Evolutionary conservation across 345 rosid genomes (phyloP), one percentile per base, ranked within the genome.

Genomic region (Noccaea bulbosa): DNA sequence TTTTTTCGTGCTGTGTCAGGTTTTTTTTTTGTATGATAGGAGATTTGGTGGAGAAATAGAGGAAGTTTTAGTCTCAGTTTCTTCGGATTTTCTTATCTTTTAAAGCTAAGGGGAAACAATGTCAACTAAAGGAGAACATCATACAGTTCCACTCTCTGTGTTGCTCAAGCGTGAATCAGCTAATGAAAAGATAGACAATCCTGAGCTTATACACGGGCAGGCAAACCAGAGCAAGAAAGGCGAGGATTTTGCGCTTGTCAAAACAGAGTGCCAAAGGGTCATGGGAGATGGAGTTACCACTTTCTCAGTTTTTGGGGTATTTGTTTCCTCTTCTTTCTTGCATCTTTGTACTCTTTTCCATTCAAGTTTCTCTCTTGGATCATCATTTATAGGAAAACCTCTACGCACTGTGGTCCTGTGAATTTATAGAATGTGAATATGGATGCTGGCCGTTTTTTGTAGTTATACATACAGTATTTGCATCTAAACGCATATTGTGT

Each of bases 191-290:
- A 70, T 85, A 22, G 97, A 85, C 66, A 85, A 87, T 11, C 98
- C 97, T 16, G 98, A 88, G 58, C 83, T 95, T 62, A 32, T 79
- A 14, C 82, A 88, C 8, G 99, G 98, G 6, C 88, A 95, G 65
- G 93, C 92, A 17, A 83, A 77, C 49, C 94, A 95, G 72, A 88
- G 96, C 88, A 95, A 92, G 92, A 95, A 95, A 79, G 99, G 98
- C 24, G 99, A 95, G 67, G 99, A 95, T 53, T 90, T 81, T 24
- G 83, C 90, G 0, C 78, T 92, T 8, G 71, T 92, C 47, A 95
- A 94, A 78, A 81, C 93, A 2, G 98, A 86, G 57, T 92, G 98
- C 62, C 88, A 90, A 58, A 66, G 98, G 65, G 80, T 84, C 32
- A 79, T 81, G 72, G 98, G 96, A 43, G 99, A 92, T 79, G 91